These are phyloP conservation scores for Zizania palustris DNA, from an alignment of 202 grass and related monocot genomes.

Conservation along the genomic window DNA sequence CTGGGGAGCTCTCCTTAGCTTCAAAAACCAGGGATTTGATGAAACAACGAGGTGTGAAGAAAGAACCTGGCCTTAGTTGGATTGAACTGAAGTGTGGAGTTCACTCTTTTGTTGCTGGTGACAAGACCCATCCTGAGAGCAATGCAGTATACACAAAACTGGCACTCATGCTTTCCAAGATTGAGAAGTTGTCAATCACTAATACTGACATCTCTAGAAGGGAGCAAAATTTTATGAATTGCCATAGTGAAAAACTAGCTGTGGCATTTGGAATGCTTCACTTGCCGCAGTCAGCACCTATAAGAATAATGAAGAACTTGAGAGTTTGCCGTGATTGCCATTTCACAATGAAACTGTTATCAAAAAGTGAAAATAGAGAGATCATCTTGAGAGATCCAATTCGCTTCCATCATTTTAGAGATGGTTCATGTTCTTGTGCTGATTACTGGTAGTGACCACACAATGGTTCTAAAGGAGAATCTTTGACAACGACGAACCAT, in stretches of 20 bases:
- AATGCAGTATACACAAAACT: constrained; percentile 55
- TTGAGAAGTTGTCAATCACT: constrained; percentile 38
- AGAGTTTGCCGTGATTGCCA: constrained; percentile 68
- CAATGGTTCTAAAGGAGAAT: background rate
- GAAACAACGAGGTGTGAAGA: constrained; percentile 72
- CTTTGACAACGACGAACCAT: background rate
- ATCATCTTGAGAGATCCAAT: constrained; percentile 65
- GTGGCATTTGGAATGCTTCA: constrained; percentile 67
- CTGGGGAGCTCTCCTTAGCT: constrained; percentile 51
- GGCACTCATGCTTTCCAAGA: constrained; percentile 57
- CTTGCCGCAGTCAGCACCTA: constrained; percentile 52
- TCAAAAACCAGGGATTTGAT: constrained; percentile 69
- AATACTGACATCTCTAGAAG: constrained; percentile 4
- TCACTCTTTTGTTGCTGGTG: constrained; percentile 56
- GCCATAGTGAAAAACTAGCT: constrained; percentile 69
- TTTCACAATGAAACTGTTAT: constrained; percentile 61
- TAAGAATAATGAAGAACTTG: constrained; percentile 75
- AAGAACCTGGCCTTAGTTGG: constrained; percentile 74
- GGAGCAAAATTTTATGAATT: constrained; percentile 45
- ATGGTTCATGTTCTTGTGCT: constrained; percentile 62
- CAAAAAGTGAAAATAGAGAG: constrained; percentile 48
- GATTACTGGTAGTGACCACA: constrained; percentile 59
- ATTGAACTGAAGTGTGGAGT: constrained; percentile 53
- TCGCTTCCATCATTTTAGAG: constrained; percentile 70
- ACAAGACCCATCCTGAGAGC: constrained; percentile 58